Base-by-base conservation (phyloP, 2,329 filamentous ascomycete genomes). In the Fusarium domesticum region DNA sequence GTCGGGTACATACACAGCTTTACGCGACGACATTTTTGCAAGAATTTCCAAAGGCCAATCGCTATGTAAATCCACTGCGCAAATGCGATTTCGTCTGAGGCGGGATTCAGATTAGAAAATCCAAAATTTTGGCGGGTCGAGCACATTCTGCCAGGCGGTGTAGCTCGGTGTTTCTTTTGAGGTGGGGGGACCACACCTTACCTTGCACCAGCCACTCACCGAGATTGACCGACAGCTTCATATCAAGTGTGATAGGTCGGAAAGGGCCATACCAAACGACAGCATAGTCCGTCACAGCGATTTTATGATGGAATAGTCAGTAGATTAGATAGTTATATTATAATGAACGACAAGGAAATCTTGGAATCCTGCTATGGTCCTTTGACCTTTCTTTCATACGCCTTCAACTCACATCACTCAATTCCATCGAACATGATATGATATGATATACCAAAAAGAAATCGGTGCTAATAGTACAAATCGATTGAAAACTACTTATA, bases 21-120 rank as follows among this genome's bases (percentile, higher is more conserved):
- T 84, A 64, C 80, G 80, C 64, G 77, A n/a, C n/a, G n/a, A 72
- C 80, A 81, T 81, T 39, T 64, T 75, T 58, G 50, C 46, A 47
- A 53, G 48, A 43, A 54, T 57, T 57, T 51, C 41, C 46, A 44
- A 43, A 51, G 48, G 46, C 43, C 52, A 57, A 63, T 58, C 54
- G 53, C 50, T 56, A 40, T 57, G 53, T 51, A 57, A 59, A 54
- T 53, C 48, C 45, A 50, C 56, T 47, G 58, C 62, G 61, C 60
- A 61, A 53, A 56, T 57, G 51, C 48, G 57, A 51, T 53, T 48
- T 58, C 54, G 41, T 54, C 48, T 48, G 37, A 43, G 54, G 53
- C 48, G 54, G 54, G 58, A 50, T 50, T 48, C 43, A 47, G 47
- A 44, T 56, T 50, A 54, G 57, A 64, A 64, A 58, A 62, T 61